Evolutionary conservation across 1,284 basidiomycete species (phyloP).

Genomic region (Papiliotrema terrestris): DNA sequence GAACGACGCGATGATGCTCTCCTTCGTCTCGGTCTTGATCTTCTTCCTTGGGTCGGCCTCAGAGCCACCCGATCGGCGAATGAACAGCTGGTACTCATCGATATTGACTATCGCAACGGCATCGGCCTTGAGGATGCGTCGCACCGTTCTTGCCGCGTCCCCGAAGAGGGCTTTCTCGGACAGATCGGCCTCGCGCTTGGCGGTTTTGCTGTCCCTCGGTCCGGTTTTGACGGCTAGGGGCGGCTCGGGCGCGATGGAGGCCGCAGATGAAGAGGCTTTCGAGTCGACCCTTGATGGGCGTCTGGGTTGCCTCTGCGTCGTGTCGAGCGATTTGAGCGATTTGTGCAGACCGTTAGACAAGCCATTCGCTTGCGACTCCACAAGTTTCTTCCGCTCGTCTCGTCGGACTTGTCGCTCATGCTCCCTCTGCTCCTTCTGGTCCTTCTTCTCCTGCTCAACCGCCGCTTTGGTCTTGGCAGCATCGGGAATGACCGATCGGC

Average conservation of each 20-base stretch:
- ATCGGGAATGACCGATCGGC: conserved; percentile 31
- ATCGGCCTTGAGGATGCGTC: conserved; percentile 33
- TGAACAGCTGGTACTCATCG: conserved; percentile 38
- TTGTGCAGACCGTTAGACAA: not conserved
- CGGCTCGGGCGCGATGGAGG: not conserved
- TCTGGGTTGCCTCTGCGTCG: not conserved
- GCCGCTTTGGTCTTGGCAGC: not conserved
- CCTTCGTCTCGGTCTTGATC: conserved; percentile 17
- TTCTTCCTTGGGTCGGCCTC: conserved; percentile 8
- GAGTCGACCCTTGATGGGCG: not conserved
- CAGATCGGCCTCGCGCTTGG: conserved; percentile 16
- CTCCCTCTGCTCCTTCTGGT: not conserved
- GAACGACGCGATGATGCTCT: conserved; percentile 29
- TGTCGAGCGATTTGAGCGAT: not conserved
- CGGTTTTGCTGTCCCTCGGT: conserved; percentile 25
- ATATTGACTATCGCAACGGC: conserved; percentile 33
- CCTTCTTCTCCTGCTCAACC: conserved; percentile 1
- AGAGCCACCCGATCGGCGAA: conserved; percentile 13
- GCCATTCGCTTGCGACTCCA: not conserved
- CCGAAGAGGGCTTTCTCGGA: conserved; percentile 21
- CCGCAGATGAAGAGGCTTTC: not conserved
- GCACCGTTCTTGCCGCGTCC: conserved; percentile 32
- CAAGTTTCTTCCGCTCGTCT: not conserved
- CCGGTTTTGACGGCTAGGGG: conserved; percentile 24
- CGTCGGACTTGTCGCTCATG: not conserved